These are phyloP conservation scores for Graphilbum fragrans DNA, from an alignment of 2,329 filamentous ascomycete species.

Conservation along the genomic window DNA sequence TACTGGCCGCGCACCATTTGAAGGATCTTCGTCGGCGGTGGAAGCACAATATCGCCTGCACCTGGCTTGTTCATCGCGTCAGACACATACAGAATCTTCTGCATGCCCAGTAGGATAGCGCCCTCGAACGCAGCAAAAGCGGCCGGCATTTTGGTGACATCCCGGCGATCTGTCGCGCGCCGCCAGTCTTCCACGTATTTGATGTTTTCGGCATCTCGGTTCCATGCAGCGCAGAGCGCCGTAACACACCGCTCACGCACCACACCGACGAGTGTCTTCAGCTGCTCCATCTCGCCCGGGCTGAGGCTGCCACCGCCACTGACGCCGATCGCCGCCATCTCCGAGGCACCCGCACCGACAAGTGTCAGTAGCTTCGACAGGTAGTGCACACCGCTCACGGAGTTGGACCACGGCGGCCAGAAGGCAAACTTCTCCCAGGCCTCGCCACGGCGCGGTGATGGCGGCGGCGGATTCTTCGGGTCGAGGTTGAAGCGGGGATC, in stretches of 20 bases:
- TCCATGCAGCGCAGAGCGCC: conserved; percentile 84
- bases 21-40: conserved; percentile 75
- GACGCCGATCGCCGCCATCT: conserved; percentile 66
- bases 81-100: conserved; percentile 88
- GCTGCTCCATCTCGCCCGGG: conserved; percentile 51
- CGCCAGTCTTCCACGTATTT: conserved; percentile 93
- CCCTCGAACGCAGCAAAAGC: conserved; percentile 80
- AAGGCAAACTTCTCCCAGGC: conserved; percentile 91
- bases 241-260: conserved; percentile 77
- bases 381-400: conserved; percentile 83
- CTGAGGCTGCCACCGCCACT: conserved; percentile 36
- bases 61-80: conserved; percentile 69
- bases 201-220: conserved; percentile 82
- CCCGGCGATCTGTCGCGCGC: conserved; percentile 64
- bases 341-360: conserved; percentile 75
- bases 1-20: conserved; percentile 89
- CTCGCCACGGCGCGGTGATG: conserved; percentile 68
- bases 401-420: conserved; percentile 90
- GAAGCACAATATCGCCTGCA: conserved; percentile 64
- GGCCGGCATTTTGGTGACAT: conserved; percentile 83
- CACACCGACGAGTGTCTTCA: conserved; percentile 63
- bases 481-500: conserved; percentile 75
- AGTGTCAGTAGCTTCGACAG: conserved; percentile 70
- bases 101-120: conserved; percentile 71
- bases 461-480: conserved; percentile 60